phyloP scores from a whole-genome alignment of 164 flowering plant species.

The Vitis riparia region DNA sequence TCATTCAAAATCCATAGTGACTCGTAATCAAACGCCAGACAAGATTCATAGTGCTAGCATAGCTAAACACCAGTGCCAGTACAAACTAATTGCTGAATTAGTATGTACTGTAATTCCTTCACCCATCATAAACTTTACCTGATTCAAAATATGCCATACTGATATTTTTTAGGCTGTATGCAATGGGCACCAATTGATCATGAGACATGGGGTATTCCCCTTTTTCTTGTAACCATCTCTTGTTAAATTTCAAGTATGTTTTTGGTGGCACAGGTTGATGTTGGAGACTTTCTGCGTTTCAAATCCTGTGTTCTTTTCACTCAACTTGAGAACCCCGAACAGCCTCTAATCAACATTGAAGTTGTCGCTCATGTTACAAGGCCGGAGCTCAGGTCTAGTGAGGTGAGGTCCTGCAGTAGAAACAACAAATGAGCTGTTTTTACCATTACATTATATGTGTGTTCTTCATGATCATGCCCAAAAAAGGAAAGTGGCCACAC shows the following conservation, averaged over 20 bases:
- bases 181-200: background rate
- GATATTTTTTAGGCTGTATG: background rate
- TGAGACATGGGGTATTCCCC: background rate
- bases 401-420: slow-evolving; percentile 38
- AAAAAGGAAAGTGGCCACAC: too few relatives aligned
- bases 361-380: slow-evolving; percentile 94
- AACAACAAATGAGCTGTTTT: background rate
- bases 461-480: background rate
- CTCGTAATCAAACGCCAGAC: background rate
- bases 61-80: background rate
- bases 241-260: background rate
- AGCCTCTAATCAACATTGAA: slow-evolving; percentile 83
- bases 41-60: background rate
- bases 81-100: background rate
- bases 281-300: slow-evolving; percentile 86
- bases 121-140: background rate
- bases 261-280: slow-evolving; percentile 74
- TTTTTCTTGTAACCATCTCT: too few relatives aligned
- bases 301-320: slow-evolving; percentile 89
- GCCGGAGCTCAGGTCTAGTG: slow-evolving; percentile 87
- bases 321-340: slow-evolving; percentile 58
- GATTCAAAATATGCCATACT: background rate
- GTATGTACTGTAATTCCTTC: background rate
- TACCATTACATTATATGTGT: background rate
- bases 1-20: background rate